Percentiles rank a stretch among this genome's conserved stretches.
Conservation (phyloP, 257 asterid genomes). For the Linaria vulgaris region DNA sequence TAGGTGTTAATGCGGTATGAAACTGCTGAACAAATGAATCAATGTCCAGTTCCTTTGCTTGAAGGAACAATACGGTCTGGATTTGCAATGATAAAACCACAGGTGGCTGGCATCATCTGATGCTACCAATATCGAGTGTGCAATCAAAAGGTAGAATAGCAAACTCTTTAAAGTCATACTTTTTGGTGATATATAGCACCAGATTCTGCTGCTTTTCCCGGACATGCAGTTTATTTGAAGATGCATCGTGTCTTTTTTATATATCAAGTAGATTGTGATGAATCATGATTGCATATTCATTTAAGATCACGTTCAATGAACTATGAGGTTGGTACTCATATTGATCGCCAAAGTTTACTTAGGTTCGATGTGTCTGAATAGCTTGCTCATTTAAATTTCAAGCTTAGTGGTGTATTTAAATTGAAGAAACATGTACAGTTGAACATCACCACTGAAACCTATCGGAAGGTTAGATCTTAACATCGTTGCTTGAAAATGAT, state of each 20-base stretch:
- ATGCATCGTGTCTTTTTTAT: not conserved
- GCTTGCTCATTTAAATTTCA: no score
- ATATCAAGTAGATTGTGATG: not conserved
- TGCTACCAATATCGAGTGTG: conserved; percentile 95
- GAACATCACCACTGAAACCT: no score
- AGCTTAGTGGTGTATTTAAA: no score
- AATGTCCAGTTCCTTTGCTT: conserved; percentile 91
- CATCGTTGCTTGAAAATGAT: no score
- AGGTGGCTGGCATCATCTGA: conserved; percentile 98
- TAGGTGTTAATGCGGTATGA: conserved; percentile 95
- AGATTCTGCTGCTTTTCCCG: not conserved
- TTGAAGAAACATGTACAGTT: no score
- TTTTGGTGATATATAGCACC: conserved; percentile 4
- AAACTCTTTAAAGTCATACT: not conserved
- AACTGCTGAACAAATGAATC: conserved; percentile 64
- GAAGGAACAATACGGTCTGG: conserved; percentile 90
- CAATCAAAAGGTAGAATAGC: conserved; percentile 64
- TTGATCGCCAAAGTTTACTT: no score
- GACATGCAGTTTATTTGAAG: not conserved
- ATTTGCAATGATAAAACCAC: conserved; percentile 98
- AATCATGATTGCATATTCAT: not conserved
- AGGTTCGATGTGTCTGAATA: no score
- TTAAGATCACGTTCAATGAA: not conserved
- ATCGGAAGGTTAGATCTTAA: no score
- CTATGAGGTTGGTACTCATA: not conserved